These are phyloP conservation scores for Ilyonectria mors-panacis DNA, from an alignment of 2,329 filamentous ascomycete genomes.

Conservation along the genomic window DNA sequence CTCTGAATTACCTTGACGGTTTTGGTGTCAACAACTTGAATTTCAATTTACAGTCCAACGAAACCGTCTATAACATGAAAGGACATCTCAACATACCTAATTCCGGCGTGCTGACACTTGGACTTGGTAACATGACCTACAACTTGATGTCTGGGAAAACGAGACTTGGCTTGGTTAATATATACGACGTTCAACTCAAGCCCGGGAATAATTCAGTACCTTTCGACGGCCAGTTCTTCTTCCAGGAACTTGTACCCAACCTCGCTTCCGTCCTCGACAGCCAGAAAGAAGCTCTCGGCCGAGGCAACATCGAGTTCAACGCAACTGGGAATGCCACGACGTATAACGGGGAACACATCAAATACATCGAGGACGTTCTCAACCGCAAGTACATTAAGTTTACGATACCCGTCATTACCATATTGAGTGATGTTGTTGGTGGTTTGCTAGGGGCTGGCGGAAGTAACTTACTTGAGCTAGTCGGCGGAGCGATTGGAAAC, in stretches of 20 bases:
- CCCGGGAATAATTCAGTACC: constrained; percentile 60
- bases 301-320: constrained; percentile 59
- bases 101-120: constrained; percentile 59
- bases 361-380: constrained; percentile 61
- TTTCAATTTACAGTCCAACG: constrained; percentile 55
- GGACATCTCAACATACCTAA: constrained; percentile 63
- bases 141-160: constrained; percentile 59
- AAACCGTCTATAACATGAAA: constrained; percentile 59
- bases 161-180: constrained; percentile 55
- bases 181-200: constrained; percentile 57
- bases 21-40: constrained; percentile 57
- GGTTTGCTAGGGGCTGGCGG: constrained; percentile 52
- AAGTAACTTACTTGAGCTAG: constrained; percentile 50
- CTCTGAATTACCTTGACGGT: constrained; percentile 58
- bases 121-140: constrained; percentile 62
- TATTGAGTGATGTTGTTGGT: constrained; percentile 56
- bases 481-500: constrained; percentile 58
- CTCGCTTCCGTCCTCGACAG: constrained; percentile 56
- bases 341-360: constrained; percentile 59
- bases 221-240: constrained; percentile 59
- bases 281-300: constrained; percentile 54
- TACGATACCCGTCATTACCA: constrained; percentile 55
- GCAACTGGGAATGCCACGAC: constrained; percentile 59
- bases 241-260: constrained; percentile 59
- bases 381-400: constrained; percentile 56